Evolutionary conservation across 2,329 filamentous ascomycete genomes (phyloP).

Genomic region (Aspergillus brunneoviolaceus): DNA sequence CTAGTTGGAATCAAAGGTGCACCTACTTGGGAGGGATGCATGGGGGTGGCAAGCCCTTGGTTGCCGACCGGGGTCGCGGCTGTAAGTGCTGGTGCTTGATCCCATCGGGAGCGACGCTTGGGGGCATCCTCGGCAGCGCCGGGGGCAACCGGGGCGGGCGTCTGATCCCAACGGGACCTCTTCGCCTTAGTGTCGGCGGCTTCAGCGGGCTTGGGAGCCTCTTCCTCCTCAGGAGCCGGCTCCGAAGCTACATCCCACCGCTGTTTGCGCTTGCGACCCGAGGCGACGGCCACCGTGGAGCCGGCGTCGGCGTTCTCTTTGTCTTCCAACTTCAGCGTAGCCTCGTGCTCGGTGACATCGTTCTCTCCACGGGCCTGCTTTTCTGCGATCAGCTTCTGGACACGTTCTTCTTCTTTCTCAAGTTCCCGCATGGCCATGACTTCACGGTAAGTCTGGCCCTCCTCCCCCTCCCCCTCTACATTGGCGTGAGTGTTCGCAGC

Average conservation of each 20-base stretch:
- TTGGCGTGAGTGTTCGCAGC: slow-evolving; percentile 70
- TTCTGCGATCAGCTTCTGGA: slow-evolving; percentile 75
- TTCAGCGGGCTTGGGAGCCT: slow-evolving; percentile 53
- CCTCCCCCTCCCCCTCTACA: slow-evolving; percentile 63
- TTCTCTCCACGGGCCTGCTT: slow-evolving; percentile 64
- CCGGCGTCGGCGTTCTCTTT: slow-evolving; percentile 73
- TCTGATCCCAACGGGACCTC: slow-evolving; percentile 84
- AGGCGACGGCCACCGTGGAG: slow-evolving; percentile 61
- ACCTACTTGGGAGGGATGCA: slow-evolving; percentile 66
- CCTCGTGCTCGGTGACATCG: slow-evolving; percentile 64
- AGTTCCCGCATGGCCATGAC: slow-evolving; percentile 88
- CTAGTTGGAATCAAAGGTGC: slow-evolving; percentile 54
- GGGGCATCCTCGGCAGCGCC: slow-evolving; percentile 55
- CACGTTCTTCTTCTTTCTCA: slow-evolving; percentile 88
- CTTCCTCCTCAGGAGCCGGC: slow-evolving; percentile 47
- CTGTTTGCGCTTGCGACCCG: slow-evolving; percentile 82
- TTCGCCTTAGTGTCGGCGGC: slow-evolving; percentile 63
- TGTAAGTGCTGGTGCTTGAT: slow-evolving; percentile 70
- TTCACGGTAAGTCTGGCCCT: slow-evolving; percentile 81
- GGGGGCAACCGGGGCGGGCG: slow-evolving; percentile 58
- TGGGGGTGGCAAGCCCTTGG: slow-evolving; percentile 73
- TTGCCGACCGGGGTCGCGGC: slow-evolving; percentile 72
- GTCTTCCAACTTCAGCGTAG: slow-evolving; percentile 70
- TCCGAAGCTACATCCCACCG: slow-evolving; percentile 78
- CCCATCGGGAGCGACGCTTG: slow-evolving; percentile 85